Percentiles rank a stretch among this genome's conserved stretches.
Evolutionary conservation across 2,329 filamentous ascomycete genomes (phyloP).

Genomic region (Albophoma yamanashiensis): DNA sequence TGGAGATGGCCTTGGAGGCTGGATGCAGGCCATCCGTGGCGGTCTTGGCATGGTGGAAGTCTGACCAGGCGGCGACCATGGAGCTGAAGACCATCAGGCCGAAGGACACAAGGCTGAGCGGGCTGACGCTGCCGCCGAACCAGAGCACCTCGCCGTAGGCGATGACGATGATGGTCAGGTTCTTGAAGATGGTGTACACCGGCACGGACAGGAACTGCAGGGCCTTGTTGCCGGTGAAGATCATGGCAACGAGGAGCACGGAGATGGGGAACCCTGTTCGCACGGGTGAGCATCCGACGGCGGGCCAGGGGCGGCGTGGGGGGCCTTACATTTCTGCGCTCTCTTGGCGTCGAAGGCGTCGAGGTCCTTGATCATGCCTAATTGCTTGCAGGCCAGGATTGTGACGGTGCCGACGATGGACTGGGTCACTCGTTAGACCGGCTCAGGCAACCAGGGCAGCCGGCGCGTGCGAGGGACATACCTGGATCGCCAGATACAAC

Average conservation of each 20-base stretch:
- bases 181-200: conserved; percentile 99
- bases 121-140: conserved; percentile 89
- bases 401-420: conserved; percentile 79
- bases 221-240: conserved; percentile 94
- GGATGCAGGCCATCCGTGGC: conserved; percentile 48
- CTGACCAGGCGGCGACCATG: conserved; percentile 90
- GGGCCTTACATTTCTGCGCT: conserved; percentile 72
- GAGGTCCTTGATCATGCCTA: conserved; percentile 72
- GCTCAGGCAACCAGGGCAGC: background rate
- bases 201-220: conserved; percentile 94
- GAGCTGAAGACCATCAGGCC: conserved; percentile 95
- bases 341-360: conserved; percentile 77
- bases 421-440: conserved; percentile 33
- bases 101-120: conserved; percentile 83
- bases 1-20: conserved; percentile 68
- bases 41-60: conserved; percentile 76
- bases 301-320: background rate
- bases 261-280: conserved; percentile 85
- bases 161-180: conserved; percentile 96
- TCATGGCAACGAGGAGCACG: conserved; percentile 94
- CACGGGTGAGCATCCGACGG: background rate
- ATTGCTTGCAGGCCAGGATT: conserved; percentile 72
- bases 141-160: conserved; percentile 97
- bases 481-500: conserved; percentile 86
- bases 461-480: conserved; percentile 37